phyloP scores from a whole-genome alignment of 805 yeast species.

The Cyberlindnera subsufficiens region DNA sequence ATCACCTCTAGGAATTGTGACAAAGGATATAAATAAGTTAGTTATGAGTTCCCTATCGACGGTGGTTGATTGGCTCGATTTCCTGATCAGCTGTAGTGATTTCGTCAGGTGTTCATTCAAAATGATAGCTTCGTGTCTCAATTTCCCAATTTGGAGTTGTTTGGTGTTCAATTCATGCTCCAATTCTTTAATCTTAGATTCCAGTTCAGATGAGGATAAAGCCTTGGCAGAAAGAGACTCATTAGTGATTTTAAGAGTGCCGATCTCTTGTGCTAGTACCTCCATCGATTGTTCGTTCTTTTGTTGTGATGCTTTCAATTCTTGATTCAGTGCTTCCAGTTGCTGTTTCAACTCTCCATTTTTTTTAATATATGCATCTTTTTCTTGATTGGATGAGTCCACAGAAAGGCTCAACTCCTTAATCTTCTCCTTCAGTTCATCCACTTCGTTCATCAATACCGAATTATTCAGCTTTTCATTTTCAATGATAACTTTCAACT shows the following conservation, averaged over 20 bases:
- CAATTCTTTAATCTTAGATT: slow-evolving; percentile 27
- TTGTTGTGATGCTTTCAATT: slow-evolving; percentile 5
- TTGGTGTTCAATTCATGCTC: slow-evolving; percentile 61
- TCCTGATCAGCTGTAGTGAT: slow-evolving; percentile 78
- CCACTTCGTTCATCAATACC: no score
- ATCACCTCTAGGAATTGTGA: slow-evolving; percentile 87
- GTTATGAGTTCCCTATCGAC: slow-evolving; percentile 88
- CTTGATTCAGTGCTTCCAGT: slow-evolving; percentile 19
- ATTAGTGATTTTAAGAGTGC: no score
- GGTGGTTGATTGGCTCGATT: slow-evolving; percentile 65
- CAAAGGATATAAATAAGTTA: slow-evolving; percentile 77
- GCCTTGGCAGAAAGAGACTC: background rate
- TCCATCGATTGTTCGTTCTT: slow-evolving; percentile 6
- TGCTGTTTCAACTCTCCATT: slow-evolving; percentile 5
- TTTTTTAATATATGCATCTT: no score
- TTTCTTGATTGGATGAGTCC: no score
- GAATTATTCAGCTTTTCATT: slow-evolving; percentile 32
- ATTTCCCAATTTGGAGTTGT: slow-evolving; percentile 77
- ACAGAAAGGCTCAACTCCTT: slow-evolving; percentile 5
- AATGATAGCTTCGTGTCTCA: slow-evolving; percentile 91
- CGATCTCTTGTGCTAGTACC: no score
- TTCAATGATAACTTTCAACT: slow-evolving; percentile 30
- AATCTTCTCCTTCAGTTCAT: no score
- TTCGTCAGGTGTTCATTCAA: slow-evolving; percentile 94
- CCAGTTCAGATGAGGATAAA: background rate